These are phyloP conservation scores for Metschnikowia picachoensis DNA, from an alignment of 805 yeast genomes.

Conservation along the genomic window DNA sequence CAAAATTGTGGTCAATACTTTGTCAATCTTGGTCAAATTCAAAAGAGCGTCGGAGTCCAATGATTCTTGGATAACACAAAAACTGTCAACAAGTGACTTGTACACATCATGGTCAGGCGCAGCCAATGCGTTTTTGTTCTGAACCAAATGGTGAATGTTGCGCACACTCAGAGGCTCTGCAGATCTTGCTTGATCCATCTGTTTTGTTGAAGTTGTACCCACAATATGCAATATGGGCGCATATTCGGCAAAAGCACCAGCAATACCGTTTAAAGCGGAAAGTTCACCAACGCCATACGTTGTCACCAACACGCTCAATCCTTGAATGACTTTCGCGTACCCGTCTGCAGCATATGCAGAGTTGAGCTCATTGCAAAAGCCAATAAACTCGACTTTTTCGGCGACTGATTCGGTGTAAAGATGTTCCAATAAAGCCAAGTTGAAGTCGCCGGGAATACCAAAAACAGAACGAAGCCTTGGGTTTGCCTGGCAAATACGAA, in stretches of 20 bases:
- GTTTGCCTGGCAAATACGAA: constrained; percentile 50
- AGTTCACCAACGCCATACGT: constrained; percentile 92
- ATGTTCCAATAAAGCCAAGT: constrained; percentile 63
- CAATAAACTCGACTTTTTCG: constrained; percentile 61
- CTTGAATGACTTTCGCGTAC: constrained; percentile 62
- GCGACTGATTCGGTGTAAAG: constrained; percentile 45
- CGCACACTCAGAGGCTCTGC: constrained; percentile 13
- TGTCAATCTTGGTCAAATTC: constrained; percentile 57
- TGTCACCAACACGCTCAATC: constrained; percentile 56
- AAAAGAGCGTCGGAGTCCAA: constrained; percentile 25
- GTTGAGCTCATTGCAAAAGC: constrained; percentile 84
- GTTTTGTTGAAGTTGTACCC: constrained; percentile 48
- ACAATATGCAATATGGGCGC: constrained; percentile 81
- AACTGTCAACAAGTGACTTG: constrained; percentile 55
- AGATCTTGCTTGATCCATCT: constrained; percentile 20
- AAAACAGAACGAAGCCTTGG: constrained; percentile 52
- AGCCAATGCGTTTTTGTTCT: constrained; percentile 42
- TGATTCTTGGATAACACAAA: constrained; percentile 47
- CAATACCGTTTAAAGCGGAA: constrained; percentile 75
- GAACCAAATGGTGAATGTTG: constrained; percentile 59
- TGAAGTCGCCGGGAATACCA: constrained; percentile 81
- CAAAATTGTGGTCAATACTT: constrained; percentile 53
- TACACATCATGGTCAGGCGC: constrained; percentile 67
- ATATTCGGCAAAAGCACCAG: constrained; percentile 80
- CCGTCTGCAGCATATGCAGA: constrained; percentile 93